Evolutionary conservation across 73 alveolate genomes (phyloP).

Genomic region (Paramecium octaurelia): DNA sequence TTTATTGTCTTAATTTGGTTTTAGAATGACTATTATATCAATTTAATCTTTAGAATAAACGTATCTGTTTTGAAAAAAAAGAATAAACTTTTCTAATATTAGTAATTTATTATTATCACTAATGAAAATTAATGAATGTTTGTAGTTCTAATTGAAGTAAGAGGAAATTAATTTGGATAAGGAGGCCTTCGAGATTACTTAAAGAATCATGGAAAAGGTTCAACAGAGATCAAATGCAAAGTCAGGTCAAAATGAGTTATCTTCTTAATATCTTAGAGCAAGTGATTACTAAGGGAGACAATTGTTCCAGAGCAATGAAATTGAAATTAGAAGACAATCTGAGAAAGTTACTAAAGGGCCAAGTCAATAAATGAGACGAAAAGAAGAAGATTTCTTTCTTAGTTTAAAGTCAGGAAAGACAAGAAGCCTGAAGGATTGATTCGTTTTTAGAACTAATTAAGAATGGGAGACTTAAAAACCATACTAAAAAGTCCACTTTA

Average conservation of each 20-base stretch:
- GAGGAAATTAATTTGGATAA: not conserved
- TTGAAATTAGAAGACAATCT: not conserved
- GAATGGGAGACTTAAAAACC: not conserved
- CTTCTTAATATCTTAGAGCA: not conserved
- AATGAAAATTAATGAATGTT: conserved; percentile 29
- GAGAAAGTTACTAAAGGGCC: not conserved
- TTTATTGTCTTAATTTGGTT: not conserved
- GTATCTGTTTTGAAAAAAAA: not conserved
- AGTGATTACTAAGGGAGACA: not conserved
- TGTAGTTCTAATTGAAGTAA: not conserved
- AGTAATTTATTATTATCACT: not conserved
- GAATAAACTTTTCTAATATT: not conserved
- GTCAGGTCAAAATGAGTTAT: not conserved
- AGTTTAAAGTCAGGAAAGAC: not conserved
- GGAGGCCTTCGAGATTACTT: not conserved
- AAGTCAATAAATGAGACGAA: not conserved
- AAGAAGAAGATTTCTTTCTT: not conserved
- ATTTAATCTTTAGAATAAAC: not conserved
- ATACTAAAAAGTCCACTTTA: not conserved
- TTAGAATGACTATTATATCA: not conserved
- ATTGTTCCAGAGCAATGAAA: not conserved
- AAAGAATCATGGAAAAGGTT: not conserved
- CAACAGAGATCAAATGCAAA: not conserved
- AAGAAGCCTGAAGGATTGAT: not conserved
- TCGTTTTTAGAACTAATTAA: not conserved